Evolutionary conservation across 2,329 filamentous ascomycete genomes (phyloP).

Genomic region (Anthostomella pinea): DNA sequence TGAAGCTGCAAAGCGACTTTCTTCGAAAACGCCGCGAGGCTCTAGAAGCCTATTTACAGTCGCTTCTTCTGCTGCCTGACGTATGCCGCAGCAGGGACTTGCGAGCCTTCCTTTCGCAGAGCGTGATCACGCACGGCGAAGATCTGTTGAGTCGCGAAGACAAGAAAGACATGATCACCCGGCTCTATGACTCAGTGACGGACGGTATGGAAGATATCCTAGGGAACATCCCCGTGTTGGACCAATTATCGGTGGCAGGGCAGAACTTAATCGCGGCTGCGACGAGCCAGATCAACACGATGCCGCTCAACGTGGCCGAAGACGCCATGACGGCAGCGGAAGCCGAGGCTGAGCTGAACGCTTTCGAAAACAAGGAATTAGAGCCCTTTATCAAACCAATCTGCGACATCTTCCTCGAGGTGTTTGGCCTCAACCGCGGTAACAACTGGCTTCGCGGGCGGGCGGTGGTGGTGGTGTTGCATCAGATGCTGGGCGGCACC

Average conservation of each 20-base stretch:
- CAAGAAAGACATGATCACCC: conserved; percentile 85
- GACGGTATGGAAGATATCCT: conserved; percentile 98
- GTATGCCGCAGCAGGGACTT: conserved; percentile 93
- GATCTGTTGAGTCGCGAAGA: conserved; percentile 57
- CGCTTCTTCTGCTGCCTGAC: conserved; percentile 81
- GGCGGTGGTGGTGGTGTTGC: conserved; percentile 92
- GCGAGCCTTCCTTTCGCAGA: conserved; percentile 87
- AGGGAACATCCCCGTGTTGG: conserved; percentile 91
- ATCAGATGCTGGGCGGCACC: conserved; percentile 91
- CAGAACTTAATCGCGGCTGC: conserved; percentile 85
- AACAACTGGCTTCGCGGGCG: conserved; percentile 97
- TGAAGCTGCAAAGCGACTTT: conserved; percentile 96
- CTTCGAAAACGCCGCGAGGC: conserved; percentile 82
- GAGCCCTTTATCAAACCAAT: conserved; percentile 98
- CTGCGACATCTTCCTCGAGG: conserved; percentile 93
- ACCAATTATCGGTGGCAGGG: conserved; percentile 88
- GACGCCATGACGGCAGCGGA: conserved; percentile 60
- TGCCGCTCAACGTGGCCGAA: conserved; percentile 51
- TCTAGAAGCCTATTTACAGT: conserved; percentile 79
- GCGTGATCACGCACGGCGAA: conserved; percentile 66
- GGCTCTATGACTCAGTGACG: conserved; percentile 93
- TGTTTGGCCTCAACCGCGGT: conserved; percentile 89
- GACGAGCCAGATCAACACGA: conserved; percentile 59
- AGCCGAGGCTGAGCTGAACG: conserved; percentile 89
- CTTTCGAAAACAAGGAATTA: conserved; percentile 84